Base-by-base conservation (phyloP, 225 moss, liverwort and hornwort species). In the Pseudoscleropodium purum region DNA sequence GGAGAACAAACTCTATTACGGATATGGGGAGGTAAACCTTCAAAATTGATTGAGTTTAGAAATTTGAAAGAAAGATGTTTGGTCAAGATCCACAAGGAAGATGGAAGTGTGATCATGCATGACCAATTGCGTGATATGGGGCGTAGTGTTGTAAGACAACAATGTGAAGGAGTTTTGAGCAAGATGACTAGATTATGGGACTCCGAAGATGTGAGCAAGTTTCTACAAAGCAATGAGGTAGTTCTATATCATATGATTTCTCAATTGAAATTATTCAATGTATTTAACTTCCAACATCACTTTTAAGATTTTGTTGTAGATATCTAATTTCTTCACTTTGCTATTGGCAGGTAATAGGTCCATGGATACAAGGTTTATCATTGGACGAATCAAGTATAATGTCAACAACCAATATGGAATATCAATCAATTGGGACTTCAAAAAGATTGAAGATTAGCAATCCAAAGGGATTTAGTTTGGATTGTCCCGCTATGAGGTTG, bases 301-400 rank as follows among this genome's bases (percentile, higher is more conserved):
- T 34, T 52, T 3, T 2, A 52, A 1, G 37, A 25, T 79, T 25
- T 15, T 17, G 3, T 10, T 56, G 0, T 37, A 11, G 1, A 6
- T 52, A 6, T 25, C 4, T 79, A 37, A 34, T 14, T 18, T 47
- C 1, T 24, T 37, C 0, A 11, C 4, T 15, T 17, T 79, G 10
- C 0, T 78, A 0, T 16, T 79, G 56, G 7, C 16, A 79, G 25
- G 25, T 56, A 56, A 79, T 0, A 79, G 0, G 16, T 79, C 52
- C 34, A 21, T 0, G 1, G 12, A 4, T 56, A 17, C 56, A 79
- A 37, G 56, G 79, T 56, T 79, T 79, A 36, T 79, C 79, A 54
- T 0, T 56, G 0, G 16, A 56, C 6, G 11, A 2, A 26, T 79
- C 0, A 23, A 21, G 0, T 25, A 10, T 7, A 25, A 7, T 11